Base-by-base conservation (phyloP, 176 grass and related monocot species). In the Miscanthus lutarioriparius region DNA sequence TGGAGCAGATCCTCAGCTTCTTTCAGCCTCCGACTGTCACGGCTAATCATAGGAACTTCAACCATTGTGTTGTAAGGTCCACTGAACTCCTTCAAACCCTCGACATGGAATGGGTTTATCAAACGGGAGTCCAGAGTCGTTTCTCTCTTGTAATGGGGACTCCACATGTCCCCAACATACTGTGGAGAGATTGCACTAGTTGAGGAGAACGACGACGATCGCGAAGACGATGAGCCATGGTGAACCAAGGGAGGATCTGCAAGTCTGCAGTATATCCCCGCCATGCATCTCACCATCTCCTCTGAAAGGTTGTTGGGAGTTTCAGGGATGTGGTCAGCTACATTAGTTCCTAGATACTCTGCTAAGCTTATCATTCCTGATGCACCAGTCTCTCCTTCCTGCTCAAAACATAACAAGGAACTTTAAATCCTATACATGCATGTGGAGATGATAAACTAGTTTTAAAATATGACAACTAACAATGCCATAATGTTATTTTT, bases 61-160 rank as follows among this genome's bases (percentile, higher is more conserved):
- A 96, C 93, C 97, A 99, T 99, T 38, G 89, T 84, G 26, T 89
- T 96, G 86, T 96, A 99, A 6, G 97, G 97, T 71, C 97, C 97
- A 53, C 93, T 99, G 74, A 96, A 99, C 70, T 96, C 97, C 82
- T 99, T 99, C 82, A 96, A 77, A 63, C 97, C 97, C 70, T 96
- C 97, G 0, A 99, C 90, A 39, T 81, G 91, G 85, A 99, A 99
- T 6, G 97, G 97, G 87, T 99, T 99, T 75, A 99, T 92, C 84
- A 99, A 84, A 56, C 93, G 84, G 33, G 97, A 92, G 89, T 99
- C 97, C 7, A 94, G 77, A 67, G 85, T 91, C 0, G 78, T 85
- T 82, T 99, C 97, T 72, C 93, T 45, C 83, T 91, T 92, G 84
- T 64, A 91, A 56, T 63, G 87, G 22, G 96, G 96, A 74, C 91